phyloP scores from a whole-genome alignment of 257 asterid species.

The Cordia subcordata region DNA sequence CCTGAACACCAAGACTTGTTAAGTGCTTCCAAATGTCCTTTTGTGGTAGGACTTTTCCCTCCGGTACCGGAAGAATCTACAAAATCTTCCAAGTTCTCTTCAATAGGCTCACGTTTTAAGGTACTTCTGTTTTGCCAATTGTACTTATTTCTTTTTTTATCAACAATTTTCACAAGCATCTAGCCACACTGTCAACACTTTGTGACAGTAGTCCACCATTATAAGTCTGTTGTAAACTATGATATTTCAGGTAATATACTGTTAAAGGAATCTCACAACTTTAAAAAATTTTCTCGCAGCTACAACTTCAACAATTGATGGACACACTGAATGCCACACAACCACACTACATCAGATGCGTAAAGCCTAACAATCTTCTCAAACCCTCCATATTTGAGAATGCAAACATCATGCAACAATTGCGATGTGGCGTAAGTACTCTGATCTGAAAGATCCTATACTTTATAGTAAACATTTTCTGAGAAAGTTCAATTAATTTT shows the following conservation, averaged over 20 bases:
- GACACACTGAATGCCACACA: slow-evolving; percentile 92
- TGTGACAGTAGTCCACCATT: background rate
- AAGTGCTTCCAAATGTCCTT: slow-evolving; percentile 75
- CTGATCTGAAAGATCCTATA: slow-evolving; percentile 9
- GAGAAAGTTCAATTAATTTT: slow-evolving; percentile 6
- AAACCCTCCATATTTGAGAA: slow-evolving; percentile 94
- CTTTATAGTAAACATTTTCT: slow-evolving; percentile 7
- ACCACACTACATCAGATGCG: slow-evolving; percentile 97
- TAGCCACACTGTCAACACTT: background rate
- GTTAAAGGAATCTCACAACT: background rate
- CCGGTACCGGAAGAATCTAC: slow-evolving; percentile 69
- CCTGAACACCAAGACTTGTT: slow-evolving; percentile 95
- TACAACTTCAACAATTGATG: slow-evolving; percentile 91
- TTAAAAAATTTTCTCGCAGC: slow-evolving; percentile 49
- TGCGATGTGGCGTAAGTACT: slow-evolving; percentile 95
- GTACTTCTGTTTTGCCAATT: slow-evolving; percentile 33
- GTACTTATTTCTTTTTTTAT: background rate
- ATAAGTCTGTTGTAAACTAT: background rate
- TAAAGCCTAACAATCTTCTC: slow-evolving; percentile 94
- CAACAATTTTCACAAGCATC: slow-evolving; percentile 2
- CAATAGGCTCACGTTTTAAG: slow-evolving; percentile 98
- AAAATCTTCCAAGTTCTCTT: slow-evolving; percentile 92
- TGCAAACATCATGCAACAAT: slow-evolving; percentile 79
- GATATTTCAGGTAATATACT: background rate
- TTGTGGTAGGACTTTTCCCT: slow-evolving; percentile 99